Evolutionary conservation across 2,329 filamentous ascomycete species (phyloP).

Genomic region (Alternaria panax): DNA sequence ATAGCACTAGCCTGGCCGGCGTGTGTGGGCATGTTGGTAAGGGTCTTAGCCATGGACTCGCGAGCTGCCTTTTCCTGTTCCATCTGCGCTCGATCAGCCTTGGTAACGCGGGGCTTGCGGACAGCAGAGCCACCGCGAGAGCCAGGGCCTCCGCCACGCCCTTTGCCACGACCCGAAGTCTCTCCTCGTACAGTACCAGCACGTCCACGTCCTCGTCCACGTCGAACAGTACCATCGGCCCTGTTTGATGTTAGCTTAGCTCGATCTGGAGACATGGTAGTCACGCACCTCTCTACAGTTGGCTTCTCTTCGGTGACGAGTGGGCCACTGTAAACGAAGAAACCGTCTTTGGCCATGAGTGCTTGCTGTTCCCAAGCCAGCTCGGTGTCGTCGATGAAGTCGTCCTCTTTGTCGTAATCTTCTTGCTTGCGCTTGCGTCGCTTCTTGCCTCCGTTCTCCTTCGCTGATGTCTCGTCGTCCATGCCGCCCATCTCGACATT

Average conservation of each 20-base stretch:
- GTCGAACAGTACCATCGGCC: conserved; percentile 75
- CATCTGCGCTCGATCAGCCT: conserved; percentile 81
- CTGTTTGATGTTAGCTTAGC: conserved; percentile 56
- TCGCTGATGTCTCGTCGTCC: conserved; percentile 50
- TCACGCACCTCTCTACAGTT: conserved; percentile 65
- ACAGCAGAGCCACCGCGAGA: conserved; percentile 77
- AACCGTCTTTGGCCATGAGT: conserved; percentile 91
- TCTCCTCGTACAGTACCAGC: conserved; percentile 57
- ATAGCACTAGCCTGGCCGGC: conserved; percentile 19
- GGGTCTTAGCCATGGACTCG: conserved; percentile 59
- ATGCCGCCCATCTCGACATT: conserved; percentile 87
- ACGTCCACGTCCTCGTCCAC: conserved; percentile 65
- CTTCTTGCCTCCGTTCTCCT: conserved; percentile 68
- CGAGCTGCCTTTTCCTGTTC: conserved; percentile 82
- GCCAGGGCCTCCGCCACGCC: conserved; percentile 66
- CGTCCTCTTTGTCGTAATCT: conserved; percentile 72
- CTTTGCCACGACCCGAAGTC: conserved; percentile 52
- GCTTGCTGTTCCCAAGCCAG: conserved; percentile 95
- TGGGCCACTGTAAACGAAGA: conserved; percentile 96
- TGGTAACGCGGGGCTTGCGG: conserved; percentile 84
- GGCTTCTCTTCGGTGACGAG: conserved; percentile 86
- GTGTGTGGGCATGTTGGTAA: conserved; percentile 34
- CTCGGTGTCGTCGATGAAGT: conserved; percentile 88
- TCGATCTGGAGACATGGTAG: not conserved
- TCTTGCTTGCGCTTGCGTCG: conserved; percentile 79